These are phyloP conservation scores for Microbotryomycetes sp. DNA, from an alignment of 1,284 basidiomycete genomes.

Conservation along the genomic window DNA sequence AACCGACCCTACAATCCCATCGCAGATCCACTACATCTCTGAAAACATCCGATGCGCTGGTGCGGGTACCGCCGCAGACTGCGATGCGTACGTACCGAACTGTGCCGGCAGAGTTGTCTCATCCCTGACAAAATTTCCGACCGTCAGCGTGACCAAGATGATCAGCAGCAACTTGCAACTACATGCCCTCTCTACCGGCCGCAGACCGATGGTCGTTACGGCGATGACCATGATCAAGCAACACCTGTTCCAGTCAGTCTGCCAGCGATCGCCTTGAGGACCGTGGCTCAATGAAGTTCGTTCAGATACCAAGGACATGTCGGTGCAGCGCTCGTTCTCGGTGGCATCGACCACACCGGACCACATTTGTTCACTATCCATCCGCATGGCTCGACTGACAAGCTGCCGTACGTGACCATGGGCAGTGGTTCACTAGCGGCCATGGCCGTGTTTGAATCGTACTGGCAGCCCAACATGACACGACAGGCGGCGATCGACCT, in stretches of 20 bases:
- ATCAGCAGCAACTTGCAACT: slow-evolving; percentile 91
- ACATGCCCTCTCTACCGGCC: slow-evolving; percentile 72
- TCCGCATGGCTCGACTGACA: slow-evolving; percentile 97
- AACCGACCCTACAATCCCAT: not conserved
- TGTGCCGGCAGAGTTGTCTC: slow-evolving; percentile 2
- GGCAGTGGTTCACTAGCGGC: slow-evolving; percentile 92
- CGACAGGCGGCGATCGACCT: slow-evolving; percentile 73
- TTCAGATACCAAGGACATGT: slow-evolving; percentile 84
- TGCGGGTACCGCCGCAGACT: slow-evolving; percentile 96
- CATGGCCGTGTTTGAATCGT: slow-evolving; percentile 94
- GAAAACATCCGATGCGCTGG: slow-evolving; percentile 95
- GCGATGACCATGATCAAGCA: slow-evolving; percentile 99
- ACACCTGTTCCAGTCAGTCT: slow-evolving; percentile 62
- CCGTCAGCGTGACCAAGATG: slow-evolving; percentile 54
- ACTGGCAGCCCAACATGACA: slow-evolving; percentile 76
- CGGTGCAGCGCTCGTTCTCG: slow-evolving; percentile 94
- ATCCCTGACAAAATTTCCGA: not conserved
- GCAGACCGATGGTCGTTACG: slow-evolving; percentile 83
- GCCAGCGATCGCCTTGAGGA: slow-evolving; percentile 18
- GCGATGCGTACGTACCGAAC: slow-evolving; percentile 72
- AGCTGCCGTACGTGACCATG: slow-evolving; percentile 98
- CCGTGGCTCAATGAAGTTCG: not conserved
- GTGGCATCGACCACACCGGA: slow-evolving; percentile 87
- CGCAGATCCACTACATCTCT: slow-evolving; percentile 91
- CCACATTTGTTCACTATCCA: slow-evolving; percentile 93